Evolutionary conservation across 441 rosid genomes (phyloP).

Genomic region (Bruguiera hainesii): DNA sequence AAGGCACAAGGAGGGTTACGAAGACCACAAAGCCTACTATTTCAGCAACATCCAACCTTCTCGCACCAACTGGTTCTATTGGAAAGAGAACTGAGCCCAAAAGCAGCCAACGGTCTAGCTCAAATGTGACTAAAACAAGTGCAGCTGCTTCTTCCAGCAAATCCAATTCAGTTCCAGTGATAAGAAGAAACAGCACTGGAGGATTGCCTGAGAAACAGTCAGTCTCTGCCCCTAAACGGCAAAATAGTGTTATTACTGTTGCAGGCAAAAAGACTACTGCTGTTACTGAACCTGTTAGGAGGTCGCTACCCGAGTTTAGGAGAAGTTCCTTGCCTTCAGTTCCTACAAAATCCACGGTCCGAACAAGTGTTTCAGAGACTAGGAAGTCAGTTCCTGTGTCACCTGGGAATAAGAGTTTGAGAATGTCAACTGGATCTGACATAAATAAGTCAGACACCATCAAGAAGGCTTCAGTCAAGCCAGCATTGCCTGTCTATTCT

Average conservation of each 20-base stretch:
- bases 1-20: conserved; percentile 34
- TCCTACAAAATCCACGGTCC: conserved; percentile 44
- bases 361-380: conserved; percentile 42
- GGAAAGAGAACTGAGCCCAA: conserved; percentile 53
- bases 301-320: conserved; percentile 80
- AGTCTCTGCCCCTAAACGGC: conserved; percentile 25
- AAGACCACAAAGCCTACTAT: conserved; percentile 39
- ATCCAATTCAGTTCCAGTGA: conserved; percentile 49
- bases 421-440: conserved; percentile 53
- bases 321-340: conserved; percentile 72
- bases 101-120: conserved; percentile 33
- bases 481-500: conserved; percentile 45
- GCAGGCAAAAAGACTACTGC: conserved; percentile 38
- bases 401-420: conserved; percentile 46
- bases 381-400: conserved; percentile 50
- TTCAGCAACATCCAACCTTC: conserved; percentile 38
- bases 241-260: conserved; percentile 24
- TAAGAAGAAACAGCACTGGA: conserved; percentile 87
- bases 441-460: conserved; percentile 41
- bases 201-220: conserved; percentile 61
- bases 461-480: conserved; percentile 49
- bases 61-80: conserved; percentile 41
- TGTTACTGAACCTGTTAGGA: conserved; percentile 53
- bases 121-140: conserved; percentile 46
- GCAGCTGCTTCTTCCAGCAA: conserved; percentile 41